These are phyloP conservation scores for Termitomyces sp. DNA, from an alignment of 768 basidiomycete species.

Conservation along the genomic window DNA sequence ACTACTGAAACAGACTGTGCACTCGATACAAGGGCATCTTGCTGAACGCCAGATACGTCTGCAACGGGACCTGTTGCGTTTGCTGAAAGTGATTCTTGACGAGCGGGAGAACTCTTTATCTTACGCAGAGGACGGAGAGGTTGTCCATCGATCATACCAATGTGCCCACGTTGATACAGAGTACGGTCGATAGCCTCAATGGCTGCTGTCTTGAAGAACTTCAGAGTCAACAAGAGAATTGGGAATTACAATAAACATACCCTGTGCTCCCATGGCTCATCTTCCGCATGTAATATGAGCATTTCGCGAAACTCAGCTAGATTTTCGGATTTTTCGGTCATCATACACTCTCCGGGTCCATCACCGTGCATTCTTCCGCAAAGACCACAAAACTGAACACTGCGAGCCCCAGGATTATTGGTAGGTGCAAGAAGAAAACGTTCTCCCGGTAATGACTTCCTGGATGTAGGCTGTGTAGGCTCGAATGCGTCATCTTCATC, in stretches of 20 bases:
- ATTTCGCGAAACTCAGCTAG: slow-evolving; percentile 67
- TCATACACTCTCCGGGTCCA: slow-evolving; percentile 44
- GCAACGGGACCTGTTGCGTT: not conserved
- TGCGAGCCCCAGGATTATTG: slow-evolving; percentile 8
- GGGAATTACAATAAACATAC: slow-evolving; percentile 29
- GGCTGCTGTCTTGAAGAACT: slow-evolving; percentile 41
- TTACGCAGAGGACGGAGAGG: slow-evolving; percentile 49
- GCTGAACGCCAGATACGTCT: not conserved
- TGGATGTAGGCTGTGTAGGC: slow-evolving; percentile 11
- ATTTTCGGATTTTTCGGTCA: slow-evolving; percentile 63
- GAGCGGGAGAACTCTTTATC: not conserved
- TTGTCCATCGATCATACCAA: slow-evolving; percentile 54
- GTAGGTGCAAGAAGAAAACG: slow-evolving; percentile 10
- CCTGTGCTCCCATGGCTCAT: slow-evolving; percentile 62
- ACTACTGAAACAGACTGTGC: not conserved
- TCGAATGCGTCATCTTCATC: slow-evolving; percentile 6
- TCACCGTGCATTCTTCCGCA: slow-evolving; percentile 51
- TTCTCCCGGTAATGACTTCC: slow-evolving; percentile 5
- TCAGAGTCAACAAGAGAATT: slow-evolving; percentile 1
- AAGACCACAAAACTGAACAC: slow-evolving; percentile 44
- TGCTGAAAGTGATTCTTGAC: not conserved
- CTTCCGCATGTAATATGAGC: slow-evolving; percentile 55
- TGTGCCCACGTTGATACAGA: slow-evolving; percentile 49
- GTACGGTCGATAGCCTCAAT: slow-evolving; percentile 66
- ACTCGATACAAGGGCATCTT: not conserved